Evolutionary conservation across 306 rosid genomes (phyloP).

Genomic region (Cucurbita ficifolia): DNA sequence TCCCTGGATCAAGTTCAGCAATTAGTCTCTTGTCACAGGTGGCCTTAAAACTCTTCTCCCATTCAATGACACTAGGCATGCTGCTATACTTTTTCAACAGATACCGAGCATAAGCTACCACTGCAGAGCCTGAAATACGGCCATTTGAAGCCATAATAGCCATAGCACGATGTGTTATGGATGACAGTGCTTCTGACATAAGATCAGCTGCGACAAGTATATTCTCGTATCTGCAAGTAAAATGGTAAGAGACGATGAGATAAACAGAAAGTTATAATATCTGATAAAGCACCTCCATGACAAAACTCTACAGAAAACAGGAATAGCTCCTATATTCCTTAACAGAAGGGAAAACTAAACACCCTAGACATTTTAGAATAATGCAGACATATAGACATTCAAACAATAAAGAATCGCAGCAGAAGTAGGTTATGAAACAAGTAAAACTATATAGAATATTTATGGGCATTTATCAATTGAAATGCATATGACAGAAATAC

Average conservation of each 20-base stretch:
- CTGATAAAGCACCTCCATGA: background rate
- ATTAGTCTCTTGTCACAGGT: conserved; percentile 64
- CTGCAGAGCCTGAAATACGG: conserved; percentile 62
- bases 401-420: background rate
- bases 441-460: background rate
- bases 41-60: conserved; percentile 72
- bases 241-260: conserved; percentile 9
- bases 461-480: background rate
- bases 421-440: background rate
- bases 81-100: conserved; percentile 53
- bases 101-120: conserved; percentile 44
- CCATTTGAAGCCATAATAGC: conserved; percentile 58
- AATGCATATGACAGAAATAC: background rate
- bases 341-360: background rate
- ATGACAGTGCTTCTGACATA: conserved; percentile 63
- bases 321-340: background rate
- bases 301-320: background rate
- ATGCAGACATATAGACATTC: background rate
- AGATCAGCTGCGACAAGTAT: conserved; percentile 66
- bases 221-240: conserved; percentile 81
- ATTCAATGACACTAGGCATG: conserved; percentile 60
- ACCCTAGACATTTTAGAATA: background rate
- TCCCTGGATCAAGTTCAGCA: conserved; percentile 59
- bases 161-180: conserved; percentile 46
- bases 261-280: background rate